phyloP scores from a whole-genome alignment of 495 filamentous ascomycete genomes.

The Tuber brumale region DNA sequence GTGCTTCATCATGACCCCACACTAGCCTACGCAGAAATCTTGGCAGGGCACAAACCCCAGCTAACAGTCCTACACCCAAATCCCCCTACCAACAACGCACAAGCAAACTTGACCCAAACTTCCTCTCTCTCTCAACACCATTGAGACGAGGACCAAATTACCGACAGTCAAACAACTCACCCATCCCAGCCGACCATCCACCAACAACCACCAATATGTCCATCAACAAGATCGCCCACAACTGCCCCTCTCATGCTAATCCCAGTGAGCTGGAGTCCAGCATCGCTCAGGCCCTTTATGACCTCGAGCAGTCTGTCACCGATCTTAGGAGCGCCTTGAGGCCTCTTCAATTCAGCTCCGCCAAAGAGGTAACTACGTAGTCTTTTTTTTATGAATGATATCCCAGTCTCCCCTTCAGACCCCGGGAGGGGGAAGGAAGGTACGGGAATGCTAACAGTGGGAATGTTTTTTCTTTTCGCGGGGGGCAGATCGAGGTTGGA shows the following conservation, averaged over 20 bases:
- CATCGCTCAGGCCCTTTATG: constrained; percentile 92
- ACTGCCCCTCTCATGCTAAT: constrained; percentile 85
- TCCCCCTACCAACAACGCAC: background rate
- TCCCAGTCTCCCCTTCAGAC: constrained; percentile 42
- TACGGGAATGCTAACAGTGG: constrained; percentile 47
- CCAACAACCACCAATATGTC: constrained; percentile 52
- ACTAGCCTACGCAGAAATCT: background rate
- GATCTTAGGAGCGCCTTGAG: constrained; percentile 90
- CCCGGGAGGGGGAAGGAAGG: constrained; percentile 37
- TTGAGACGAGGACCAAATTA: background rate
- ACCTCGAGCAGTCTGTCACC: constrained; percentile 94
- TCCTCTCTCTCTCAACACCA: background rate
- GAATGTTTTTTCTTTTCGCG: constrained; percentile 60
- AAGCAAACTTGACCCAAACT: background rate
- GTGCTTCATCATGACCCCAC: background rate
- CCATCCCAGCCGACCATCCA: too few species aligned
- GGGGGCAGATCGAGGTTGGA: constrained; percentile 94
- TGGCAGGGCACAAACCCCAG: constrained; percentile 11
- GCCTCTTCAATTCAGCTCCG: constrained; percentile 94
- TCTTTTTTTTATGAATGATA: constrained; percentile 12
- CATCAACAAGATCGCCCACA: constrained; percentile 95
- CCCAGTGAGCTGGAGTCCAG: constrained; percentile 91
- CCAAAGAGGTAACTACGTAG: constrained; percentile 70
- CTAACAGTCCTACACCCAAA: constrained; percentile 8
- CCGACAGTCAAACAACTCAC: constrained; percentile 12